Evolutionary conservation across 495 filamentous ascomycete genomes (phyloP).

Genomic region (Penicillium subrubescens): DNA sequence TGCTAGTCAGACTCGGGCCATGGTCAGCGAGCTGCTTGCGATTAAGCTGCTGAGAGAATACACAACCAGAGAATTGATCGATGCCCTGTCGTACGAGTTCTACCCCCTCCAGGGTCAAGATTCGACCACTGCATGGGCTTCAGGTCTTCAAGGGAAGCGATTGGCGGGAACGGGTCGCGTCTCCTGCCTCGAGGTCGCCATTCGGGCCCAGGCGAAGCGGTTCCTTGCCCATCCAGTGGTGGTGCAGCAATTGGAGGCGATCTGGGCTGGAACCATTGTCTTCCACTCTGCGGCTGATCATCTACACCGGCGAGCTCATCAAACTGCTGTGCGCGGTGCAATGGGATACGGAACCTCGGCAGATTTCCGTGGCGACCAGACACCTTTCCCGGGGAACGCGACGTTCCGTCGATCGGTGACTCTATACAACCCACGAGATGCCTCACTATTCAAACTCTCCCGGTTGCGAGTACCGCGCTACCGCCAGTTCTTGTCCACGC

Average conservation of each 20-base stretch:
- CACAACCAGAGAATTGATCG: slow-evolving; percentile 81
- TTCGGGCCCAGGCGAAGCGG: slow-evolving; percentile 84
- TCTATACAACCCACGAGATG: slow-evolving; percentile 87
- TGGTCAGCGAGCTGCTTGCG: slow-evolving; percentile 89
- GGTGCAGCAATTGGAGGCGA: slow-evolving; percentile 89
- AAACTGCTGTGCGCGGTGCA: slow-evolving; percentile 30
- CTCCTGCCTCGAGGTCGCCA: slow-evolving; percentile 88
- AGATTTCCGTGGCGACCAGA: slow-evolving; percentile 8
- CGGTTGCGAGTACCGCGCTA: slow-evolving; percentile 87
- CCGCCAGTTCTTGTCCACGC: slow-evolving; percentile 81
- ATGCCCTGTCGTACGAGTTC: slow-evolving; percentile 92
- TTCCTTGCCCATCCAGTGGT: slow-evolving; percentile 89
- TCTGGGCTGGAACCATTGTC: slow-evolving; percentile 92
- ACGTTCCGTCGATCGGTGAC: slow-evolving; percentile 72
- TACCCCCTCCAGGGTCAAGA: slow-evolving; percentile 81
- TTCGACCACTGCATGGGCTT: slow-evolving; percentile 40
- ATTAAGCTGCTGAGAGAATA: slow-evolving; percentile 90
- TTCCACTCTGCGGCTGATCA: slow-evolving; percentile 86
- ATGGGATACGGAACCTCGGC: slow-evolving; percentile 27
- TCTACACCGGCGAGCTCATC: slow-evolving; percentile 60
- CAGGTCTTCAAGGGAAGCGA: slow-evolving; percentile 34
- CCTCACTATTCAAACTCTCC: slow-evolving; percentile 88
- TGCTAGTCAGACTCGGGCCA: slow-evolving; percentile 76
- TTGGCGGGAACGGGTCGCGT: slow-evolving; percentile 66
- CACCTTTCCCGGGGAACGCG: slow-evolving; percentile 26